A percentile compares a stretch with the other conserved stretches of the same genome.
phyloP scores from a whole-genome alignment of 2,329 filamentous ascomycete genomes.

The Sporothrix euskadiensis region DNA sequence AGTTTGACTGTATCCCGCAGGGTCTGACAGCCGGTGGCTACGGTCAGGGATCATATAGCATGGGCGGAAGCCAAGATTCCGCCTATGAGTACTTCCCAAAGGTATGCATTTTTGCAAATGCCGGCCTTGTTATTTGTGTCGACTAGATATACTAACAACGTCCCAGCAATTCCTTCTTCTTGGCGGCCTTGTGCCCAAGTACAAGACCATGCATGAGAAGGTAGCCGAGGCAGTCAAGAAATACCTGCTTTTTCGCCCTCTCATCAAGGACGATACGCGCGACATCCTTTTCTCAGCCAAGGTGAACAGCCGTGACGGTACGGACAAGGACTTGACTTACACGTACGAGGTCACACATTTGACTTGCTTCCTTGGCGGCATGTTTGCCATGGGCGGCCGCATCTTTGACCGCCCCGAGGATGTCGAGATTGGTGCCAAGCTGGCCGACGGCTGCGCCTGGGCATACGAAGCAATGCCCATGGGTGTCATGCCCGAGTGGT shows the following conservation, averaged over 20 bases:
- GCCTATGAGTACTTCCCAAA: slow-evolving; percentile 72
- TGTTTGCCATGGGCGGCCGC: slow-evolving; percentile 66
- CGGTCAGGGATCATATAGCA: slow-evolving; percentile 53
- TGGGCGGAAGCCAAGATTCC: slow-evolving; percentile 69
- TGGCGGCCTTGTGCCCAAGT: slow-evolving; percentile 71
- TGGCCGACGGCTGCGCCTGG: slow-evolving; percentile 71
- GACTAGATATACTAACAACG: slow-evolving; percentile 32
- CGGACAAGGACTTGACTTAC: slow-evolving; percentile 43
- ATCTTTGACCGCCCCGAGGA: slow-evolving; percentile 61
- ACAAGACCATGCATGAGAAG: slow-evolving; percentile 69
- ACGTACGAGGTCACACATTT: slow-evolving; percentile 65
- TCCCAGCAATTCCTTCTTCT: slow-evolving; percentile 68
- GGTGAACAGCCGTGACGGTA: slow-evolving; percentile 48
- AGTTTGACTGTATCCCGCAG: slow-evolving; percentile 59
- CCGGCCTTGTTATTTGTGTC: neutral
- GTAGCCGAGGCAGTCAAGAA: slow-evolving; percentile 68
- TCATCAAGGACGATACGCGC: slow-evolving; percentile 61
- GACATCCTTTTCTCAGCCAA: slow-evolving; percentile 75
- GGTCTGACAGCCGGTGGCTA: slow-evolving; percentile 54
- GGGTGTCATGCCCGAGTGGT: slow-evolving; percentile 66
- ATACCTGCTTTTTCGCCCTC: slow-evolving; percentile 74
- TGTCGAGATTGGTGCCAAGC: slow-evolving; percentile 61
- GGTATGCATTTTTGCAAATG: slow-evolving; percentile 21
- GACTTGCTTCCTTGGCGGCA: slow-evolving; percentile 69
- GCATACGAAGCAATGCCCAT: slow-evolving; percentile 61